Percentiles rank a stretch among this genome's conserved stretches.
phyloP scores from a whole-genome alignment of 1,284 basidiomycete genomes.

The Lentinula novae-zelandiae region DNA sequence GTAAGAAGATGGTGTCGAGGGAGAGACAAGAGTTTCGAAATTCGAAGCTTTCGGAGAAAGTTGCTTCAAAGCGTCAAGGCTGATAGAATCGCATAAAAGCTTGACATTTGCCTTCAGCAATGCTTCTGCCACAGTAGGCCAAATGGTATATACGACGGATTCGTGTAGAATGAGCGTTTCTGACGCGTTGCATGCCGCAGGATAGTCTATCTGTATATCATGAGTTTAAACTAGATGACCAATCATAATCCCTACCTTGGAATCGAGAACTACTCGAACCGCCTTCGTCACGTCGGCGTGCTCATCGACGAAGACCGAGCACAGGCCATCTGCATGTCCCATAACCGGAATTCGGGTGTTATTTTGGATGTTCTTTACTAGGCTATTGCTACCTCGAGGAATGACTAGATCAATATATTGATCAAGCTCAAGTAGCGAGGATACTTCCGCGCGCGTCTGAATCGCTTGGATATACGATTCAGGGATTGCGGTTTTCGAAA shows the following conservation, averaged over 20 bases:
- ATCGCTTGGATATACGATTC: constrained; percentile 87
- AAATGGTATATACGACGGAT: constrained; percentile 65
- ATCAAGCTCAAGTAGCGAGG: constrained; percentile 82
- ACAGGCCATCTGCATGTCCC: constrained; percentile 98
- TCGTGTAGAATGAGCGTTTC: constrained; percentile 91
- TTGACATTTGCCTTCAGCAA: constrained; percentile 71
- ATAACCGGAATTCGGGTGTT: constrained; percentile 94
- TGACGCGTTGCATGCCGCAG: constrained; percentile 92
- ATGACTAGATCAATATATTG: constrained; percentile 96
- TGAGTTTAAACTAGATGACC: constrained; percentile 5
- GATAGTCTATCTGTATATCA: constrained; percentile 76
- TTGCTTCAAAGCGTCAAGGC: constrained; percentile 49
- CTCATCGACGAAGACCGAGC: constrained; percentile 86
- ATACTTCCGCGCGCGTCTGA: constrained; percentile 90
- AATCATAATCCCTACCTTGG: constrained; percentile 63
- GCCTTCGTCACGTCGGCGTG: constrained; percentile 79
- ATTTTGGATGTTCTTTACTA: constrained; percentile 89
- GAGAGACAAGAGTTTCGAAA: constrained; percentile 44
- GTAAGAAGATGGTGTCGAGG: constrained; percentile 66
- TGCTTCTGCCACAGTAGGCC: constrained; percentile 76
- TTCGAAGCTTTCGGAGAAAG: constrained; percentile 32
- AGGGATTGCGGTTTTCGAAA: constrained; percentile 73
- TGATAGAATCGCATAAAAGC: constrained; percentile 73
- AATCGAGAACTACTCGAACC: constrained; percentile 80
- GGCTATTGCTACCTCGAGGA: constrained; percentile 89